Conservation (phyloP, 2,329 filamentous ascomycete genomes). For the Hypoxylon sp. region DNA sequence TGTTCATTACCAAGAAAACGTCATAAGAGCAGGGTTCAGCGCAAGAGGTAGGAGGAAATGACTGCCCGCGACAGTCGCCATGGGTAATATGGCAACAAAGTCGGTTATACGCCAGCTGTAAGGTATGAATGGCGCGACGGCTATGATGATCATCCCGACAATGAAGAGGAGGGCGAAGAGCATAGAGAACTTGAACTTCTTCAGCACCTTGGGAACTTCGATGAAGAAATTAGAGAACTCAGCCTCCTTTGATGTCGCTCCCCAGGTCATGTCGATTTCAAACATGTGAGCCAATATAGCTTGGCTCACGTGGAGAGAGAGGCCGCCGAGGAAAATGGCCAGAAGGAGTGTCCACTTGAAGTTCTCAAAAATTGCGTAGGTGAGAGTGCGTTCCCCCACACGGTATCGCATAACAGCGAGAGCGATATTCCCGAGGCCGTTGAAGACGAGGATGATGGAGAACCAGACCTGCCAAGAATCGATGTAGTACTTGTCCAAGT, state of each 20-base stretch:
- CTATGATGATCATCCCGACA: slow-evolving; percentile 73
- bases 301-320: slow-evolving; percentile 84
- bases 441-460: slow-evolving; percentile 83
- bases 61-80: slow-evolving; percentile 76
- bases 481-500: slow-evolving; percentile 75
- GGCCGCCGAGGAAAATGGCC: slow-evolving; percentile 84
- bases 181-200: slow-evolving; percentile 82
- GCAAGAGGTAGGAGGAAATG: slow-evolving; percentile 79
- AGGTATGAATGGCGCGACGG: slow-evolving; percentile 73
- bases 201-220: slow-evolving; percentile 82
- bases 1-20: slow-evolving; percentile 74
- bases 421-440: slow-evolving; percentile 78
- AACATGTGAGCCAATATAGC: slow-evolving; percentile 87
- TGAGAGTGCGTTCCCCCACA: slow-evolving; percentile 71
- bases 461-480: slow-evolving; percentile 83
- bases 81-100: slow-evolving; percentile 81
- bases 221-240: slow-evolving; percentile 88
- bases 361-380: slow-evolving; percentile 70
- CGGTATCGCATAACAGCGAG: slow-evolving; percentile 81
- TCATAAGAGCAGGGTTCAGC: slow-evolving; percentile 84
- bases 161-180: slow-evolving; percentile 70
- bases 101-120: slow-evolving; percentile 75
- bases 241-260: slow-evolving; percentile 84
- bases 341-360: slow-evolving; percentile 81
- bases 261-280: slow-evolving; percentile 88